These are phyloP conservation scores for Aphanomyces euteiches DNA, from an alignment of 352 stramenopile species.

Conservation along the genomic window DNA sequence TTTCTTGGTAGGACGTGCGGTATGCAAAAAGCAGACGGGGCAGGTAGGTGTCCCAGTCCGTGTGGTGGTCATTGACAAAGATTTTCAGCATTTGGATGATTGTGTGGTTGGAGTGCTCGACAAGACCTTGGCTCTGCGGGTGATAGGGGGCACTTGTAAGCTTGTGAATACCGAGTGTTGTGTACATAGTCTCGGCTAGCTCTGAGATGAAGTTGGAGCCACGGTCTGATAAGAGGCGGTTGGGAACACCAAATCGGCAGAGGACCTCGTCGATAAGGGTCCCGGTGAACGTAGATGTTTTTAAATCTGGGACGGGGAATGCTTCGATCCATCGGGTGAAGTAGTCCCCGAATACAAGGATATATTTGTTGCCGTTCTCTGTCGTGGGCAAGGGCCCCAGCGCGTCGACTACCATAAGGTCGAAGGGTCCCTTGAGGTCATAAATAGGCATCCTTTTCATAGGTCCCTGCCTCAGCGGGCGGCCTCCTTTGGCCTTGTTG, in stretches of 20 bases:
- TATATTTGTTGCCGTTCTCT: neutral
- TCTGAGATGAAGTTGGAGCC: neutral
- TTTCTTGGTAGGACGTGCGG: neutral
- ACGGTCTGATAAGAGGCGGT: neutral
- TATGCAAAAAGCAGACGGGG: neutral
- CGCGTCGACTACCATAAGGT: neutral
- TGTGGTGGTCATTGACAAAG: slow-evolving; percentile 1
- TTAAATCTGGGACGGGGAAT: neutral
- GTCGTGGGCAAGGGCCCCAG: neutral
- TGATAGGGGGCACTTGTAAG: neutral
- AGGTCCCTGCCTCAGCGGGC: neutral
- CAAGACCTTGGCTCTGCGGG: slow-evolving; percentile 2
- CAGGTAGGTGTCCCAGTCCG: slow-evolving; percentile 16
- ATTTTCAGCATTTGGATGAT: slow-evolving; percentile 14
- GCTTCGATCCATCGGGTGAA: slow-evolving; percentile 11
- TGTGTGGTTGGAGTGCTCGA: neutral
- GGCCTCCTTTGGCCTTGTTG: slow-evolving; percentile 8
- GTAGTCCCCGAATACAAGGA: slow-evolving; percentile 15
- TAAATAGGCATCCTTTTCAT: slow-evolving; percentile 5
- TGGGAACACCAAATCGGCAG: neutral
- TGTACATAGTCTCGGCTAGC: slow-evolving; percentile 1
- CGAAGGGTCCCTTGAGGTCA: neutral
- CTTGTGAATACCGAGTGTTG: slow-evolving; percentile 9
- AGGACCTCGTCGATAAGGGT: slow-evolving; percentile 8
- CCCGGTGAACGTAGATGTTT: neutral